Evolutionary conservation across 1,139 yeast species (phyloP).

Genomic region (Scheffersomyces stambukii): DNA sequence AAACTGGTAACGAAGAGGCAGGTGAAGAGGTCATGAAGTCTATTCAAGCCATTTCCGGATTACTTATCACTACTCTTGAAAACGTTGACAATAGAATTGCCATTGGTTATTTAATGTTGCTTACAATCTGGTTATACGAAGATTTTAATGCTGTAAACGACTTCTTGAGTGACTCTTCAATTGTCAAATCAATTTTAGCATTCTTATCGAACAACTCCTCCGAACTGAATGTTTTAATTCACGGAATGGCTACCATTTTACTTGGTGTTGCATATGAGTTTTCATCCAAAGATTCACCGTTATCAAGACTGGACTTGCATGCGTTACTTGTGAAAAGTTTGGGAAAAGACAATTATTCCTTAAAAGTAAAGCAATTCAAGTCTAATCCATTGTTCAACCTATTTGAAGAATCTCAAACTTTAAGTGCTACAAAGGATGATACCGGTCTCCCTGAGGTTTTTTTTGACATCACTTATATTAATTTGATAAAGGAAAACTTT

Average conservation of each 20-base stretch:
- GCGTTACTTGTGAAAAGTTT: constrained; percentile 60
- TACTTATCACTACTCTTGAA: constrained; percentile 62
- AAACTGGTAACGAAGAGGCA: constrained; percentile 60
- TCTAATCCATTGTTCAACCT: constrained; percentile 53
- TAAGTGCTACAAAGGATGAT: constrained; percentile 46
- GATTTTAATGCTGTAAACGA: constrained; percentile 73
- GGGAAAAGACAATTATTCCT: constrained; percentile 76
- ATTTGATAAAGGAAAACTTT: constrained; percentile 65
- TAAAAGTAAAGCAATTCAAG: constrained; percentile 69
- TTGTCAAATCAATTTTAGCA: constrained; percentile 63
- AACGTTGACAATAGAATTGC: constrained; percentile 72
- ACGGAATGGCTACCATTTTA: constrained; percentile 70
- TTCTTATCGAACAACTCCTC: constrained; percentile 60
- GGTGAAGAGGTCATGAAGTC: constrained; percentile 76
- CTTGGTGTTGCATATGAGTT: constrained; percentile 83
- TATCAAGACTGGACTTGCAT: constrained; percentile 62
- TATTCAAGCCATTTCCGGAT: constrained; percentile 76
- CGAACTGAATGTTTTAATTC: constrained; percentile 57
- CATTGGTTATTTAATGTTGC: constrained; percentile 71
- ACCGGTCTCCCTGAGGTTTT: constrained; percentile 86
- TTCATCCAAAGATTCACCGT: constrained; percentile 66
- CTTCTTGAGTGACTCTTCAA: constrained; percentile 65
- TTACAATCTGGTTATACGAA: constrained; percentile 76
- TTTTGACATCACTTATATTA: constrained; percentile 62
- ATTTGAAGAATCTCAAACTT: constrained; percentile 33